Conservation (phyloP, 129 eudicot species). For the Pittosporum tobira region DNA sequence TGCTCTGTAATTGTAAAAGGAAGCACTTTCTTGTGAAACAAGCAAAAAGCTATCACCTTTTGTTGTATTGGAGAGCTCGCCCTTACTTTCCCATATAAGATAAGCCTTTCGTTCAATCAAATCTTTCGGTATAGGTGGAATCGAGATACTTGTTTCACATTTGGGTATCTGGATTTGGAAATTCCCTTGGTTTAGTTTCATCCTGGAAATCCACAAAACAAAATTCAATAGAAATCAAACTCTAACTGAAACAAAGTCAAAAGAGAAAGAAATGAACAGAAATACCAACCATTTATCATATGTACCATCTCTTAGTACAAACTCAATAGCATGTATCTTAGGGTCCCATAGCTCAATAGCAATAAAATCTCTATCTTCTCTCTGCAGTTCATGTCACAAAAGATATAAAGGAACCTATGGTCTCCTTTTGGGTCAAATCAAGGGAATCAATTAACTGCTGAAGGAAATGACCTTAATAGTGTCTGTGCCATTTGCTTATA, state of each 20-base stretch:
- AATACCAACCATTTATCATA: slow-evolving; percentile 30
- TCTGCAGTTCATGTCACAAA: slow-evolving; percentile 25
- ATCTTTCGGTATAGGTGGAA: slow-evolving; percentile 12
- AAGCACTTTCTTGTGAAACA: no score
- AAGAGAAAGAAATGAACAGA: background rate
- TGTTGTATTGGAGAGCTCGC: slow-evolving; percentile 20
- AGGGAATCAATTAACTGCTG: background rate
- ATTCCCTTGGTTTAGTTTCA: slow-evolving; percentile 38
- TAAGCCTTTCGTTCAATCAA: slow-evolving; percentile 19
- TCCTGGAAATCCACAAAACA: slow-evolving; percentile 21
- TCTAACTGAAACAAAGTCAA: background rate
- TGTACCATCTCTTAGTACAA: slow-evolving; percentile 35
- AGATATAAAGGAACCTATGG: background rate
- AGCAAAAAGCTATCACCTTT: slow-evolving; percentile 1
- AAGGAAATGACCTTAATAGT: slow-evolving; percentile 35
- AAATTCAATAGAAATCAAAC: background rate
- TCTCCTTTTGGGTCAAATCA: background rate
- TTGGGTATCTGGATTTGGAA: slow-evolving; percentile 33
- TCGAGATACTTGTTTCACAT: slow-evolving; percentile 17
- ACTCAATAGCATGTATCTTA: slow-evolving; percentile 36
- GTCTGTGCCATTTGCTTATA: slow-evolving; percentile 37
- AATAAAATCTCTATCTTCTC: slow-evolving; percentile 26
- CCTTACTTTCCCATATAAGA: slow-evolving; percentile 17
- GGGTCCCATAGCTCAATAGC: slow-evolving; percentile 39
- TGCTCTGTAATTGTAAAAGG: no score